Evolutionary conservation across 2,329 filamentous ascomycete genomes (phyloP).

Genomic region (Fusarium pseudoanthophilum): DNA sequence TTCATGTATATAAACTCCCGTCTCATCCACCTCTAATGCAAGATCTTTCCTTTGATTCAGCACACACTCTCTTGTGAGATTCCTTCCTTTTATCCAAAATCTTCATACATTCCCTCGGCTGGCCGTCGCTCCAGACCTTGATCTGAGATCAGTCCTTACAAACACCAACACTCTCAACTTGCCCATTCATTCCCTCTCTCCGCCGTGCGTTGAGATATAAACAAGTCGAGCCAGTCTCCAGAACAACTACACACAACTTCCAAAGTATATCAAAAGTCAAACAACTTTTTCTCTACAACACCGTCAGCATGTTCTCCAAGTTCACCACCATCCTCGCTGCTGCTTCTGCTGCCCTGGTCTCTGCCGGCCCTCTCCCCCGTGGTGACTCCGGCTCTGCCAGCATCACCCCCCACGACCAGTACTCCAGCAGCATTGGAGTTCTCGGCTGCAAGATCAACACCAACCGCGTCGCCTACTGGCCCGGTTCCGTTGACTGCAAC

Average conservation of each 20-base stretch:
- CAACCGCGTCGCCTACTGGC: slow-evolving; percentile 72
- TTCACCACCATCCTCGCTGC: slow-evolving; percentile 48
- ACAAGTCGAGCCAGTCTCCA: slow-evolving; percentile 45
- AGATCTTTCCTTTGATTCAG: slow-evolving; percentile 3
- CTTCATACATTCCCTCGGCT: slow-evolving; percentile 42
- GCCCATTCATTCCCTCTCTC: slow-evolving; percentile 40
- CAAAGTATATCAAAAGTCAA: slow-evolving; percentile 23
- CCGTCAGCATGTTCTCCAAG: slow-evolving; percentile 45
- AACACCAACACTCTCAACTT: slow-evolving; percentile 35
- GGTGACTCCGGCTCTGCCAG: slow-evolving; percentile 46
- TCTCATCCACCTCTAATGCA: slow-evolving; percentile 29
- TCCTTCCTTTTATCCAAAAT: slow-evolving; percentile 31
- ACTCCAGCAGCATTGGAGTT: slow-evolving; percentile 67
- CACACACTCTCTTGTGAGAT: slow-evolving; percentile 38
- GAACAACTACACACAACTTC: not conserved
- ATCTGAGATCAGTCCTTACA: slow-evolving; percentile 46
- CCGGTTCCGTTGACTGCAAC: slow-evolving; percentile 62
- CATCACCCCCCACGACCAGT: slow-evolving; percentile 66
- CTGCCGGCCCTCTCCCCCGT: slow-evolving; percentile 43
- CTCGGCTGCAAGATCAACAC: slow-evolving; percentile 70
- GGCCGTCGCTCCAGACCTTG: slow-evolving; percentile 41
- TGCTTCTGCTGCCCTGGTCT: slow-evolving; percentile 45
- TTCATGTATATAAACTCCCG: not conserved
- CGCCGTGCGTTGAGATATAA: slow-evolving; percentile 45
- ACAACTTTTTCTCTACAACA: slow-evolving; percentile 19